A percentile compares a stretch with the other conserved stretches of the same genome.
These are phyloP conservation scores for Rutstroemia sp. DNA, from an alignment of 2,329 filamentous ascomycete genomes.

Conservation along the genomic window DNA sequence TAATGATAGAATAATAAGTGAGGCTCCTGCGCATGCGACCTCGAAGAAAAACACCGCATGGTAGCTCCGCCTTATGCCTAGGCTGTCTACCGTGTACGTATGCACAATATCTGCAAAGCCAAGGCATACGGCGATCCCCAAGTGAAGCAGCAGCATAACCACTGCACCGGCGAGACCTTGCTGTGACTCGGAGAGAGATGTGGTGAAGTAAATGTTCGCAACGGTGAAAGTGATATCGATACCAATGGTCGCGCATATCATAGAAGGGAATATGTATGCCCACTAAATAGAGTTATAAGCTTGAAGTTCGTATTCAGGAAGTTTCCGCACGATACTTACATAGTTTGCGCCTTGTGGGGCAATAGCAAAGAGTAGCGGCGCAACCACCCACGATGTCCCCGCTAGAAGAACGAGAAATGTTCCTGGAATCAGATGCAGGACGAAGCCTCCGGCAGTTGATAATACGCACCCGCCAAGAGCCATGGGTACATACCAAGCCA, in stretches of 20 bases:
- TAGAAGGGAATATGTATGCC: constrained; percentile 66
- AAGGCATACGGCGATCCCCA: constrained; percentile 65
- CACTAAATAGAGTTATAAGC: constrained; percentile 37
- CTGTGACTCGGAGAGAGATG: constrained; percentile 54
- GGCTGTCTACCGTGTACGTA: constrained; percentile 29
- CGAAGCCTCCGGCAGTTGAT: constrained; percentile 49
- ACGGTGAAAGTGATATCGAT: constrained; percentile 72
- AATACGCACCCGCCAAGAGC: constrained; percentile 61
- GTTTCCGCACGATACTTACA: neutral
- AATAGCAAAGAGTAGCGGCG: constrained; percentile 47
- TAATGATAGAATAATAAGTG: constrained; percentile 41
- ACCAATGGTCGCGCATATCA: constrained; percentile 62
- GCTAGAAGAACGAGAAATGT: constrained; percentile 46
- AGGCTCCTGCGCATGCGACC: constrained; percentile 44
- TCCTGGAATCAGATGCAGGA: constrained; percentile 48
- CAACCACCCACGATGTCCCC: constrained; percentile 42
- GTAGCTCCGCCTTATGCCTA: constrained; percentile 46
- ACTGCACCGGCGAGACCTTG: constrained; percentile 68
- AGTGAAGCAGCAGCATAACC: constrained; percentile 62
- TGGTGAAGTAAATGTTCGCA: constrained; percentile 71
- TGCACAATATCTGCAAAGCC: constrained; percentile 62
- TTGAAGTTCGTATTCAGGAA: neutral
- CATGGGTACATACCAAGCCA: constrained; percentile 58
- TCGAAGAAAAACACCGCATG: constrained; percentile 62
- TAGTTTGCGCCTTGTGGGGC: constrained; percentile 34